phyloP scores from a whole-genome alignment of 495 filamentous ascomycete genomes.

The Aspergillus biplanus region DNA sequence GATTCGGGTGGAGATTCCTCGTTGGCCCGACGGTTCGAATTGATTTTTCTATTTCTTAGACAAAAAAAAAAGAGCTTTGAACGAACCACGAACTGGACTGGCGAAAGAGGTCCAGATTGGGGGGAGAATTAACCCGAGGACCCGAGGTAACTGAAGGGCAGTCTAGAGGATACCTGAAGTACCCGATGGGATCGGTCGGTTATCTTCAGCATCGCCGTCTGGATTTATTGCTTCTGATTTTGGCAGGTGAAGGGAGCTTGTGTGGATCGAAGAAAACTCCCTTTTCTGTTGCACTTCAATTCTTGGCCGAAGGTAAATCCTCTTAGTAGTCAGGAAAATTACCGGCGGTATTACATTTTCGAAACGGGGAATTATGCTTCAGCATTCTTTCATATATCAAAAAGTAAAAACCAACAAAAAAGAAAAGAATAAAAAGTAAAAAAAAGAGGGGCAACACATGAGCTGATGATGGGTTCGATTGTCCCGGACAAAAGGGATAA shows the following conservation, averaged over 20 bases:
- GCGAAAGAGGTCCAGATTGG: not conserved
- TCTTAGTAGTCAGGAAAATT: too few relatives aligned
- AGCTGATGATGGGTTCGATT: not conserved
- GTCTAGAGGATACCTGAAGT: conserved; percentile 23
- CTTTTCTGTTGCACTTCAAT: not conserved
- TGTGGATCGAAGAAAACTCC: not conserved
- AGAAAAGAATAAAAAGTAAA: conserved; percentile 3
- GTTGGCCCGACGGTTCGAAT: not conserved
- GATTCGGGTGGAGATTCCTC: conserved; percentile 3
- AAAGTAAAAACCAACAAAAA: not conserved
- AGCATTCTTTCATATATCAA: not conserved
- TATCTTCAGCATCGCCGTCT: conserved; percentile 4
- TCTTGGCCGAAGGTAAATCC: too few relatives aligned
- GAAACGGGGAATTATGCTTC: too few relatives aligned
- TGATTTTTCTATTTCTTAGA: too few relatives aligned
- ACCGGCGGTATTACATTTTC: too few relatives aligned
- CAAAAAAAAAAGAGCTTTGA: not conserved
- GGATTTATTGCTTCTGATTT: not conserved
- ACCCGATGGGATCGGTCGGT: conserved; percentile 25
- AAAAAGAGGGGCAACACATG: not conserved
- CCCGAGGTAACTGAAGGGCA: conserved; percentile 26
- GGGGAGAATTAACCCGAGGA: conserved; percentile 27
- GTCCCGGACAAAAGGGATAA: conserved; percentile 13
- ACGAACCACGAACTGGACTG: not conserved
- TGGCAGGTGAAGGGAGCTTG: not conserved